phyloP scores from a whole-genome alignment of 2,329 filamentous ascomycete genomes.

The Neonectria neomacrospora region DNA sequence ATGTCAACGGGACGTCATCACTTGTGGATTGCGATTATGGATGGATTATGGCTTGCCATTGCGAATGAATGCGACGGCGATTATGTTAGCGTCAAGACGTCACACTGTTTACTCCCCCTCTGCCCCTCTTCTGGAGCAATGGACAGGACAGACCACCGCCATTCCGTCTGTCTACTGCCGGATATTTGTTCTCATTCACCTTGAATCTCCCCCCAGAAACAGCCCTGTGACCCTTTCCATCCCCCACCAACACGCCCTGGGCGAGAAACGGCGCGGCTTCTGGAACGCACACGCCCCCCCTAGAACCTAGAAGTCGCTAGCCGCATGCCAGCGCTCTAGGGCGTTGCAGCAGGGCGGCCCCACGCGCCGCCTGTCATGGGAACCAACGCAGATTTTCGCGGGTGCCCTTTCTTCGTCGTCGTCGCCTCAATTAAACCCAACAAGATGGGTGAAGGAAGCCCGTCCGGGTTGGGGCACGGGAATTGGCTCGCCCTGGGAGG shows the following conservation, averaged over 20 bases:
- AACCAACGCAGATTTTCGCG: slow-evolving; percentile 25
- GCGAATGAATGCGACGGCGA: neutral
- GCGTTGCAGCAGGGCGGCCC: slow-evolving; percentile 8
- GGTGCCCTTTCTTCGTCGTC: neutral
- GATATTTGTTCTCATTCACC: too few species aligned
- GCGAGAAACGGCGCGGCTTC: neutral
- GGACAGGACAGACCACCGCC: too few species aligned
- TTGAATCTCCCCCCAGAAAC: too few species aligned
- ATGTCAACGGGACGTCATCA: slow-evolving; percentile 42
- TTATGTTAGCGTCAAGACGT: slow-evolving; percentile 3
- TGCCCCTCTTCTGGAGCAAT: slow-evolving; percentile 21
- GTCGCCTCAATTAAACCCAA: neutral
- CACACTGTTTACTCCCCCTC: neutral
- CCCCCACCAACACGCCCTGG: neutral
- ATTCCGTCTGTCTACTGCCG: neutral
- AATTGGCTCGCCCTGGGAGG: slow-evolving; percentile 10
- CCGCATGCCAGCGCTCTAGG: slow-evolving; percentile 17
- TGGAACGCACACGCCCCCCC: slow-evolving; percentile 2
- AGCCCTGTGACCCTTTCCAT: neutral
- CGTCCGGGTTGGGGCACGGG: neutral
- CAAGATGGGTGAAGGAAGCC: slow-evolving; percentile 1
- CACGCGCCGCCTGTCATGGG: slow-evolving; percentile 25
- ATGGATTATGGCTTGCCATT: neutral
- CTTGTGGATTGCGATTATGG: neutral
- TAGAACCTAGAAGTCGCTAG: slow-evolving; percentile 13